Evolutionary conservation across 129 eudicot species (phyloP), one percentile per base, ranked within the genome.

Genomic region (Saussurea involucrata): DNA sequence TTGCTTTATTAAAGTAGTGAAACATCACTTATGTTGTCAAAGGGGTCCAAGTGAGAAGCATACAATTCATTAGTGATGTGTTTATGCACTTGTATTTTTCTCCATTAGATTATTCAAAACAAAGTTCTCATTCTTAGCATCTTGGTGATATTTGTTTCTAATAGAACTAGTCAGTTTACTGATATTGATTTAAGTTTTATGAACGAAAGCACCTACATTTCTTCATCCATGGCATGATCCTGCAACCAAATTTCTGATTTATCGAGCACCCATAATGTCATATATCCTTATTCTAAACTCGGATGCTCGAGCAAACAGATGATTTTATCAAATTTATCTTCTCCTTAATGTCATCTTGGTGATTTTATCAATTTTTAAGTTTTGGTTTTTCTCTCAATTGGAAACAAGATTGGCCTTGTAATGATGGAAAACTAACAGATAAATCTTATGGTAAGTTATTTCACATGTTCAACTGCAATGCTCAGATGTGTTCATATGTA

Each of bases 1-100:
- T 64, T 72, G 83, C 64, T 64, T 79, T 79, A 32, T 79, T 60
- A 46, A 60, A 79, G 83, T 24, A 68, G 53, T 68, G 80, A 81
- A 53, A 53, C 76, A 74, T 40, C 55, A 68, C 34, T 57, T 69
- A 44, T 75, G 57, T 75, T 69, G 80, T 75, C 53, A 53, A 67
- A 25, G 24, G 32, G 31, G 34, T 34, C 40, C 18, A 66, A 81
- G 58, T 68, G 76, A 74, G 46, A 37, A 74, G 74, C 71, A 81
- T 81, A 46, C 70, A 74, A 12, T 74, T 68, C 37, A 74, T 74
- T 63, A 8, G 15, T 24, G 66, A 12, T 63, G 72, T 72, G 21
- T 40, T 78, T 69, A 4, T 70, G 28, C 76, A 63, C 27, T 25
- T 21, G 55, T 79, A 7, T 20, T 42, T 34, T 29, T 20, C 65